Percentiles rank a stretch among this genome's conserved stretches.
Conservation (phyloP, 2,329 filamentous ascomycete species). For the Metarhizium album region DNA sequence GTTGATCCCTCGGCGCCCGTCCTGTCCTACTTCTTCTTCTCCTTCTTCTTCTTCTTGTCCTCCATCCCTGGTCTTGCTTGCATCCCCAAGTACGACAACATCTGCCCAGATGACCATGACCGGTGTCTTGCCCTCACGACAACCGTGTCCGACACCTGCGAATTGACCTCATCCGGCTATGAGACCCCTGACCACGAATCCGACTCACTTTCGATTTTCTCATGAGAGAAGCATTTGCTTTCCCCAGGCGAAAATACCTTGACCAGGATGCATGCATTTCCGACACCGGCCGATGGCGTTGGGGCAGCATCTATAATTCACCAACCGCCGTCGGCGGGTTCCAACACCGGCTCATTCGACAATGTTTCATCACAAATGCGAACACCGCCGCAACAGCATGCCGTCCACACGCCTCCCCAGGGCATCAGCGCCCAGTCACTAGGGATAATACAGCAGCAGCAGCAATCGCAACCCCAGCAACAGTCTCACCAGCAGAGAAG, state of each 20-base stretch:
- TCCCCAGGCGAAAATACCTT: slow-evolving; percentile 1
- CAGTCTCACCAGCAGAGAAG: slow-evolving; percentile 27
- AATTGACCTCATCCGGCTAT: background rate
- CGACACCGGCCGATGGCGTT: slow-evolving; percentile 3
- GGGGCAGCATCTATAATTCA: background rate
- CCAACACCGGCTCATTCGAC: slow-evolving; percentile 6
- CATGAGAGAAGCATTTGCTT: background rate
- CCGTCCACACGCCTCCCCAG: slow-evolving; percentile 5
- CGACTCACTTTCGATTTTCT: background rate
- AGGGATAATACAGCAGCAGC: slow-evolving; percentile 13
- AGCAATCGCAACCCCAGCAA: slow-evolving; percentile 7
- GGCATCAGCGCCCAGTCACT: slow-evolving; percentile 11
- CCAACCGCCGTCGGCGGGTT: slow-evolving; percentile 4
- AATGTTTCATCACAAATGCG: slow-evolving; percentile 5
- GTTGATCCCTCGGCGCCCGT: too few relatives aligned
- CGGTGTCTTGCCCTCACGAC: background rate
- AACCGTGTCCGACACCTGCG: background rate
- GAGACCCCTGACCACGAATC: background rate
- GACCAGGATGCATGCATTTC: slow-evolving; percentile 8
- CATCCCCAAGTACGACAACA: background rate
- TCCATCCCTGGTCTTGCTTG: background rate
- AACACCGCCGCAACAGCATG: slow-evolving; percentile 9
- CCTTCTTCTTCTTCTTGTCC: background rate
- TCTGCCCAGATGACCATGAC: slow-evolving; percentile 6
- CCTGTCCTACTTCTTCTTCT: background rate